phyloP scores from a whole-genome alignment of 202 grass and related monocot species.

The Dendrocalamus latiflorus region DNA sequence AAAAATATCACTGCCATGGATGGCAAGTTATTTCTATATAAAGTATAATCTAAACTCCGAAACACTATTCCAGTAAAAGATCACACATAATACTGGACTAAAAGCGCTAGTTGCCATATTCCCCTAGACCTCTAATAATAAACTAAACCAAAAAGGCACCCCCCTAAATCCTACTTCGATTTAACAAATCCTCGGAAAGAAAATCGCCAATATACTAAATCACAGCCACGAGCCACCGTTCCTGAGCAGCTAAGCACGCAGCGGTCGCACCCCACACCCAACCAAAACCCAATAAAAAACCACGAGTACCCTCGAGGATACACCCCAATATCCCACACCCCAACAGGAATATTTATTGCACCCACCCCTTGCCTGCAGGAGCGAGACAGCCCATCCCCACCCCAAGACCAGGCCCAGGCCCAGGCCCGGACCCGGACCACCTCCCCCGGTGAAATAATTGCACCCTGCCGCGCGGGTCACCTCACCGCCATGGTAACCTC shows the following conservation, averaged over 20 bases:
- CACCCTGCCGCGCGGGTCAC: not conserved
- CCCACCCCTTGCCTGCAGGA: constrained; percentile 45
- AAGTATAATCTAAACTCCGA: too few relatives aligned
- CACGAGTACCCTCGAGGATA: not conserved
- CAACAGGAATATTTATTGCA: constrained; percentile 45
- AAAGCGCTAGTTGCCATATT: too few relatives aligned
- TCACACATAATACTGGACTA: too few relatives aligned
- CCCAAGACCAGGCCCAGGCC: not conserved
- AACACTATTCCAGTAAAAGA: too few relatives aligned
- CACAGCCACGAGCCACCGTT: not conserved
- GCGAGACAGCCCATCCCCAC: constrained; percentile 25
- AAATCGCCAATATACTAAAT: too few relatives aligned
- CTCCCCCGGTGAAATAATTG: constrained; percentile 19
- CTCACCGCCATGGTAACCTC: constrained; percentile 15
- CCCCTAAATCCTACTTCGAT: too few relatives aligned
- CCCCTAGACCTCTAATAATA: too few relatives aligned
- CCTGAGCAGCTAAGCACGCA: not conserved
- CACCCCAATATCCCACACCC: not conserved
- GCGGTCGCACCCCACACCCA: not conserved
- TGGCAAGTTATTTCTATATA: too few relatives aligned
- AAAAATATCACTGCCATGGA: too few relatives aligned
- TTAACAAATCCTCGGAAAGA: too few relatives aligned
- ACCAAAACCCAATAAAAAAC: not conserved
- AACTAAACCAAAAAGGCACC: too few relatives aligned
- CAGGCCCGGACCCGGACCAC: not conserved